Evolutionary conservation across 345 rosid genomes (phyloP).

Genomic region (Passiflora organensis): DNA sequence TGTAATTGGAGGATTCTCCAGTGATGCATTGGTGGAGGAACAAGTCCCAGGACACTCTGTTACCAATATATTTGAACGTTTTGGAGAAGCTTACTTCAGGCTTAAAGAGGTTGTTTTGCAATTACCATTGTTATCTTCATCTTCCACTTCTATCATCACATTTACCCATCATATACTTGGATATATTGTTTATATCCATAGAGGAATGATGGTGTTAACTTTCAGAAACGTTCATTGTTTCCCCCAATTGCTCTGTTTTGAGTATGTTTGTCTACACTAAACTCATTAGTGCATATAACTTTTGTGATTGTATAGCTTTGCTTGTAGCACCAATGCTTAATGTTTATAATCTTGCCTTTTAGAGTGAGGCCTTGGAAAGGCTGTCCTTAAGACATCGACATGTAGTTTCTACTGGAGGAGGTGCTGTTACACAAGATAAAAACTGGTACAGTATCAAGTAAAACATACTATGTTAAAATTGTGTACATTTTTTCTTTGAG

Average conservation of each 20-base stretch:
- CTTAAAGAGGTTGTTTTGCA: constrained; percentile 64
- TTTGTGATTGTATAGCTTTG: background rate
- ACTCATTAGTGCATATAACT: background rate
- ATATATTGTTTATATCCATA: background rate
- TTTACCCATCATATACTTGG: background rate
- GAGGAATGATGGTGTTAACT: background rate
- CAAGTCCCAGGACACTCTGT: constrained; percentile 59
- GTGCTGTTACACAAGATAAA: constrained; percentile 68
- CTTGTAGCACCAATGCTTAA: background rate
- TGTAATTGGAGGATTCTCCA: constrained; percentile 22
- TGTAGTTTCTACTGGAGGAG: constrained; percentile 98
- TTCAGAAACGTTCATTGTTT: background rate
- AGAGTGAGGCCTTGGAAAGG: constrained; percentile 63
- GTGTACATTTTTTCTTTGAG: no score
- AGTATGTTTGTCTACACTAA: background rate
- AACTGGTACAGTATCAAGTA: constrained; percentile 52
- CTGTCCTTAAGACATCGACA: constrained; percentile 53
- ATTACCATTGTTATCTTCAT: background rate
- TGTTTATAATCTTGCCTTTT: constrained; percentile 17
- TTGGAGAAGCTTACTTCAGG: constrained; percentile 83
- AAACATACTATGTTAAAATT: no score
- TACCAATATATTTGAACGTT: constrained; percentile 68
- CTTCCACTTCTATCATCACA: background rate
- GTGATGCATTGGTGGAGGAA: constrained; percentile 72
- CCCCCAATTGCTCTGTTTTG: constrained; percentile 3